Evolutionary conservation across 306 rosid species (phyloP), one percentile per base, ranked within the genome.

Genomic region (Alnus rubra): DNA sequence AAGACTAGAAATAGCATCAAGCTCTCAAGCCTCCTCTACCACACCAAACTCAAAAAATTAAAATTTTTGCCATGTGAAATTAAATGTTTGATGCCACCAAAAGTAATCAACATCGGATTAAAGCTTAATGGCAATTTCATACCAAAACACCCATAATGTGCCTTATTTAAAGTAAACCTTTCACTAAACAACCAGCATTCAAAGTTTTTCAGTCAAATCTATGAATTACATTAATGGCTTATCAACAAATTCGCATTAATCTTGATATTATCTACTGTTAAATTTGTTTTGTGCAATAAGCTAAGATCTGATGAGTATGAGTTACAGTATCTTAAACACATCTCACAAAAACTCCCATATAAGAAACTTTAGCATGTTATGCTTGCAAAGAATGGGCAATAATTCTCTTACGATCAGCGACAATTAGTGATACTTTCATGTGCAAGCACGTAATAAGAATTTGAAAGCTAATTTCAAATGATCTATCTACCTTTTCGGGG

Each of bases 401-500:
- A 59, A 28, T 59, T 59, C 65, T 28, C 10, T 10, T 9, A 59
- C 6, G 35, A 12, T 23, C 4, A 58, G 2, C 15, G 23, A 58
- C 37, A 58, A 16, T 58, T 23, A 23, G 52, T 2, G 3, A 9
- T 12, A 10, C 52, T 49, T 49, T 49, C 33, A 9, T 9, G 37
- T 58, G 33, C 65, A 28, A 28, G 33, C 2, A 59, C 35, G 2
- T 9, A 28, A 59, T 28, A 59, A 28, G 65, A 28, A 59, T 9
- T 59, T 9, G 5, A 10, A 59, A 10, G 13, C 19, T 10, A 9
- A 49, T 28, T 28, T 59, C 65, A n/a, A 12, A 59, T 7, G 33
- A 51, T 37, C 2, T 23, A 30, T 28, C 72, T 9, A 60, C 97
- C 86, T 92, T 87, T 37, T 78, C 76, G 12, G 91, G 84, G 68